Evolutionary conservation across 2,329 filamentous ascomycete genomes (phyloP), one percentile per base, ranked within the genome.

Genomic region (Nemania abortiva): DNA sequence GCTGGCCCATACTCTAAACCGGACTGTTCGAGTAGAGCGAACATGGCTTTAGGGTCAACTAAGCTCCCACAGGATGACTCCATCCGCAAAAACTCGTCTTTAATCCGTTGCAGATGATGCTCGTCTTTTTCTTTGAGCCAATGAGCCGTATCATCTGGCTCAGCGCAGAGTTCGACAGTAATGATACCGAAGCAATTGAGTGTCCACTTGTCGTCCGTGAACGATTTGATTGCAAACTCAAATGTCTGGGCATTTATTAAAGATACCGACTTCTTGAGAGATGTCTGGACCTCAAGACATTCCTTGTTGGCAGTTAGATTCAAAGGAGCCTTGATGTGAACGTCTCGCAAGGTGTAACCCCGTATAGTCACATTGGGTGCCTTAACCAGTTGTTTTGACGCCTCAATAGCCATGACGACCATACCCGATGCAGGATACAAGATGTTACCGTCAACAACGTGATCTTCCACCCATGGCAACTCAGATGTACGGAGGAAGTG

Each of bases 401-500:
- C 79, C 61, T 81, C 78, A 18, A 81, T 68, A 13, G 76, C 79
- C 75, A 79, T 79, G 6, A 68, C 68, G 1, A 78, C 29, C 70
- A 78, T 81, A 0, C 76, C 78, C 9, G 77, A 74, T 1, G 66
- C 77, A 5, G 79, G 79, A 59, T 77, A 80, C 1, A 81, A 63
- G 34, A 66, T 61, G 13, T 60, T 37, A 0, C 71, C 74, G 27
- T 72, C 71, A 1, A 86, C 76, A 45, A 79, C 72, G 65, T 86
- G 84, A 58, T 86, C 79, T 1, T 74, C 73, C 0, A 84, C 64
- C 85, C 85, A 87, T 0, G 82, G 80, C 4, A 78, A 73, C 7
- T 82, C 80, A 1, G 78, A 69, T 0, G 80, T 42, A 0, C 77
- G 75, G 1, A 86, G 74, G n/a, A 82, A 75, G 59, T 83, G 81